These are phyloP conservation scores for Vicia villosa DNA, from an alignment of 306 rosid species.

Conservation along the genomic window DNA sequence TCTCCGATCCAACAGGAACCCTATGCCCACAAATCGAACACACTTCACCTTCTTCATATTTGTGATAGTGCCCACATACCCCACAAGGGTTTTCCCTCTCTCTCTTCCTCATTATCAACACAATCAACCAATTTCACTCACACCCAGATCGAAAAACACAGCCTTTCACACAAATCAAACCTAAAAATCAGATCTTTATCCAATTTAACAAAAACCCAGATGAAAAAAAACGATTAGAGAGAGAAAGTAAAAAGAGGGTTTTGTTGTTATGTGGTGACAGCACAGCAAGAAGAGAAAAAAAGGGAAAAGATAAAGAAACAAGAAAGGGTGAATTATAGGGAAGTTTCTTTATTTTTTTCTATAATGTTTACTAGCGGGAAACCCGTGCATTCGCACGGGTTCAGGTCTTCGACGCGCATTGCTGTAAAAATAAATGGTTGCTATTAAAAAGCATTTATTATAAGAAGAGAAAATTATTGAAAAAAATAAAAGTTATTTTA, in stretches of 20 bases:
- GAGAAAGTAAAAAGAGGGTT: slow-evolving; percentile 27
- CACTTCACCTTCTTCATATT: slow-evolving; percentile 94
- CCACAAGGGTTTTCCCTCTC: slow-evolving; percentile 99
- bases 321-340: slow-evolving; percentile 2
- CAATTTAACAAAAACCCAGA: slow-evolving; percentile 37
- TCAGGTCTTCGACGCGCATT: too few relatives aligned
- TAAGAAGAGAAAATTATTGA: too few relatives aligned
- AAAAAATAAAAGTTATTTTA: too few relatives aligned
- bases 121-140: slow-evolving; percentile 20
- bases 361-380: too few relatives aligned
- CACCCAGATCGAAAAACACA: slow-evolving; percentile 47
- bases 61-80: slow-evolving; percentile 97
- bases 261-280: background rate
- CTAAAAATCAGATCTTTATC: slow-evolving; percentile 24
- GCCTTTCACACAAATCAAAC: background rate
- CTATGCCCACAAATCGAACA: slow-evolving; percentile 97
- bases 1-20: slow-evolving; percentile 76
- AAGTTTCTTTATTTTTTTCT: background rate
- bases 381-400: too few relatives aligned
- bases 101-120: slow-evolving; percentile 79
- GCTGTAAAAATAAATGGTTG: too few relatives aligned
- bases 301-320: background rate
- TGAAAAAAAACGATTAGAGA: background rate
- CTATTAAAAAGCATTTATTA: too few relatives aligned
- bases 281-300: background rate